A percentile compares a stretch with the other conserved stretches of the same genome.
Evolutionary conservation across 192 early-diverging fungal genomes (phyloP).

Genomic region (Coemansia brasiliensis): DNA sequence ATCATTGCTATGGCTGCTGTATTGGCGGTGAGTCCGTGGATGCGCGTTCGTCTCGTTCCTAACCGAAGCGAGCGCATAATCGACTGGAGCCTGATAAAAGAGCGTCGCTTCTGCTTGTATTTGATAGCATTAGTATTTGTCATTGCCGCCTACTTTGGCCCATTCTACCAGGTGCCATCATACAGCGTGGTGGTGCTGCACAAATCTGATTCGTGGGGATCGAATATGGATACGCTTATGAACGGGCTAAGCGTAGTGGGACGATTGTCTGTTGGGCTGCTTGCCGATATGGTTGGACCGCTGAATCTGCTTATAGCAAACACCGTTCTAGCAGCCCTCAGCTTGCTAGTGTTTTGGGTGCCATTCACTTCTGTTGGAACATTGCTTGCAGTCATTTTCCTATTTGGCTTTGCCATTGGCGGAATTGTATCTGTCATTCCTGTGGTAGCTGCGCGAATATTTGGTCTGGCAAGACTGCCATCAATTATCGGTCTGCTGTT

Average conservation of each 20-base stretch:
- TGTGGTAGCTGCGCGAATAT: conserved; percentile 44
- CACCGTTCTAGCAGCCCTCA: conserved; percentile 25
- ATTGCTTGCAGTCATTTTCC: conserved; percentile 26
- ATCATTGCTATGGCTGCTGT: conserved; percentile 44
- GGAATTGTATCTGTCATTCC: conserved; percentile 50
- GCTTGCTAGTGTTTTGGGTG: conserved; percentile 47
- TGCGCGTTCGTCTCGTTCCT: conserved; percentile 49
- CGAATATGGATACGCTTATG: conserved; percentile 55
- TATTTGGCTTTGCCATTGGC: conserved; percentile 52
- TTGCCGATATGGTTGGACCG: conserved; percentile 39
- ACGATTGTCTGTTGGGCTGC: conserved; percentile 36
- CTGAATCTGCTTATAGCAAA: conserved; percentile 42
- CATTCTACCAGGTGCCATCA: conserved; percentile 51
- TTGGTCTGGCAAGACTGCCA: conserved; percentile 45
- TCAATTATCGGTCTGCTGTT: conserved; percentile 50
- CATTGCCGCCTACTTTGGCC: conserved; percentile 51
- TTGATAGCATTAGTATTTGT: conserved; percentile 37
- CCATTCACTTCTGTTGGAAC: conserved; percentile 39
- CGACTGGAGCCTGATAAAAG: conserved; percentile 43
- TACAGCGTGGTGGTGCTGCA: conserved; percentile 50
- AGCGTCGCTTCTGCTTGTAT: conserved; percentile 44
- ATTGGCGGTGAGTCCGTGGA: conserved; percentile 47
- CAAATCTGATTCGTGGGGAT: conserved; percentile 49
- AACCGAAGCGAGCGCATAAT: conserved; percentile 34
- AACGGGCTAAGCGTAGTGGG: conserved; percentile 50